Conservation (phyloP, 1,284 basidiomycete species). For the Singerocomus rubriflavus region DNA sequence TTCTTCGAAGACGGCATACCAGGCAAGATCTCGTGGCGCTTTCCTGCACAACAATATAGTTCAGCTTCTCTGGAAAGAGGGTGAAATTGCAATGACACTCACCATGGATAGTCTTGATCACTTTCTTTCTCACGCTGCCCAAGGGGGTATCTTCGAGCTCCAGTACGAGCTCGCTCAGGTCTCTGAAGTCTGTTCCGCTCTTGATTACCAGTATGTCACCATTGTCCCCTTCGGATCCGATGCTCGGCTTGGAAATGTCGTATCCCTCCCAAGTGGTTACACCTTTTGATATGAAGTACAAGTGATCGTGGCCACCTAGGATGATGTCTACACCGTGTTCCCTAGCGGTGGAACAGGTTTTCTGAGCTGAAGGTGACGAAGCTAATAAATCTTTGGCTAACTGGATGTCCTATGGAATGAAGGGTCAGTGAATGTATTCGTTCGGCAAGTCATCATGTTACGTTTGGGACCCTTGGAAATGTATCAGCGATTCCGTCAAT, state of each 20-base stretch:
- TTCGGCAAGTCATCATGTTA: slow-evolving; percentile 21
- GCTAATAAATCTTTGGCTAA: slow-evolving; percentile 63
- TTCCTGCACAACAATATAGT: slow-evolving; percentile 40
- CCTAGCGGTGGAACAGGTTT: slow-evolving; percentile 40
- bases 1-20: slow-evolving; percentile 55
- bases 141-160: slow-evolving; percentile 59
- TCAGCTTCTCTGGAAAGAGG: not conserved
- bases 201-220: slow-evolving; percentile 78
- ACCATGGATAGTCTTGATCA: slow-evolving; percentile 68
- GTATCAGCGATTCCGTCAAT: not conserved
- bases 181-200: slow-evolving; percentile 89
- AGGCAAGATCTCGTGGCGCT: slow-evolving; percentile 63
- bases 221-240: slow-evolving; percentile 74
- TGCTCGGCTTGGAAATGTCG: slow-evolving; percentile 50
- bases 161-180: slow-evolving; percentile 73
- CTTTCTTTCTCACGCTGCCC: slow-evolving; percentile 63
- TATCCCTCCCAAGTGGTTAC: slow-evolving; percentile 72
- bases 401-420: slow-evolving; percentile 47
- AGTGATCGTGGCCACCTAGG: slow-evolving; percentile 89
- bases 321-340: slow-evolving; percentile 83
- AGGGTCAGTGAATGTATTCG: slow-evolving; percentile 40
- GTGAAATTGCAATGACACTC: not conserved
- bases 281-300: slow-evolving; percentile 81
- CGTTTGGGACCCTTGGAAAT: slow-evolving; percentile 44
- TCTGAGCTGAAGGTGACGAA: slow-evolving; percentile 55